Base-by-base conservation (phyloP, 768 basidiomycete genomes). In the Phylloporus sp. region DNA sequence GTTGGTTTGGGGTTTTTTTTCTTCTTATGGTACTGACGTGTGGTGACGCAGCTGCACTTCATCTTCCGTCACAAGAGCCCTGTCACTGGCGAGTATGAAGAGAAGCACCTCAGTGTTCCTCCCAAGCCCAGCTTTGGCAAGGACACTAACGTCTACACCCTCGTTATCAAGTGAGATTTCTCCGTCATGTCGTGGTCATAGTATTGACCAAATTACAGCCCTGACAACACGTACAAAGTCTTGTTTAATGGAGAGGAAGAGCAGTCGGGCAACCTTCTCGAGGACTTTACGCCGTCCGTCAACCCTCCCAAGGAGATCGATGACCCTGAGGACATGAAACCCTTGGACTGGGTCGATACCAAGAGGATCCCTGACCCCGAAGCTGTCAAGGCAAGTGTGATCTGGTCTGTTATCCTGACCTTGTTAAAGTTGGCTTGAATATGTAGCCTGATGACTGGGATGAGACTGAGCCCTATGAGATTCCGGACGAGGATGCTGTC, bases 21-120 rank as follows among this genome's bases (percentile, higher is more conserved):
- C 11, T 15, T 1, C 22, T 8, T 13, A n/a, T 15, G 15, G 6
- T 46, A 22, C 49, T 55, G 40, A 57, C 28, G 21, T 36, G 23
- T 29, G 35, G 5, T 42, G 32, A 14, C 15, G 23, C 62, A 94
- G 89, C 75, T 97, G 41, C 96, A 99, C 78, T 97, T 99, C 71
- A 99, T 99, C 72, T 95, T 99, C 90, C 90, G 93, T 60, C 88
- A 97, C 78, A 83, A 86, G 74, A 94, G 82, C 75, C 95, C 96
- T 28, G 78, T 86, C 59, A 90, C 87, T 36, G 90, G 90, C 58
- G 91, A 92, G 61, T 80, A 79, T 54, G 96, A 98, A 71, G 96
- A 99, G 81, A 98, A 99, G 71, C 96, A 99, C 70, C 83, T 98
- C 50, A 80, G 74, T 43, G 64, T 76, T 49, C 76, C 93, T 52